Evolutionary conservation across 1,284 basidiomycete genomes (phyloP).

Genomic region (Clitocybe nebularis): DNA sequence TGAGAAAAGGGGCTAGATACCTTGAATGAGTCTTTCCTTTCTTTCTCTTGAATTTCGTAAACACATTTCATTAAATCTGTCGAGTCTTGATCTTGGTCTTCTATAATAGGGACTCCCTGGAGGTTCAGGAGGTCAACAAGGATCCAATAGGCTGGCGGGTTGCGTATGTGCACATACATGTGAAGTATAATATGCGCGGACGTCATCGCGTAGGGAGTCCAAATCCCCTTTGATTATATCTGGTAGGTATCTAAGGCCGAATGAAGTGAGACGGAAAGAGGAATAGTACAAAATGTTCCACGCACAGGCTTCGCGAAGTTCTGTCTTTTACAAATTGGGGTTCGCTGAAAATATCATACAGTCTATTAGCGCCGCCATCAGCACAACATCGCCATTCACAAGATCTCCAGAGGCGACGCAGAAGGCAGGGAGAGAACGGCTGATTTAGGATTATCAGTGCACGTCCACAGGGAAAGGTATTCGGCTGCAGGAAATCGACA

Average conservation of each 20-base stretch:
- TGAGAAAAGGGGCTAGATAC: conserved; percentile 28
- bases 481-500: conserved; percentile 26
- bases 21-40: conserved; percentile 32
- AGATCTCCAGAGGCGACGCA: conserved; percentile 68
- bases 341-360: conserved; percentile 60
- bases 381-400: conserved; percentile 75
- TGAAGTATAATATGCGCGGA: conserved; percentile 62
- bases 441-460: conserved; percentile 89
- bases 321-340: conserved; percentile 19
- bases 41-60: conserved; percentile 51
- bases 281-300: conserved; percentile 1
- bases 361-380: conserved; percentile 91
- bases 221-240: conserved; percentile 92
- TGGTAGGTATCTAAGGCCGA: conserved; percentile 63
- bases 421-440: conserved; percentile 65
- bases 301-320: background rate
- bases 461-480: conserved; percentile 18
- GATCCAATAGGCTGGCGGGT: background rate
- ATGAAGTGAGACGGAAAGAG: conserved; percentile 5
- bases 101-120: conserved; percentile 65
- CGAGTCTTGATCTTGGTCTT: conserved; percentile 75
- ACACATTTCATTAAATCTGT: conserved; percentile 97
- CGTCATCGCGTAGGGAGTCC: conserved; percentile 81
- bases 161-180: conserved; percentile 38
- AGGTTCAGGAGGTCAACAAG: background rate